Evolutionary conservation across 495 filamentous ascomycete species (phyloP), one percentile per base, ranked within the genome.

Genomic region (Penicillium simplicissimum): DNA sequence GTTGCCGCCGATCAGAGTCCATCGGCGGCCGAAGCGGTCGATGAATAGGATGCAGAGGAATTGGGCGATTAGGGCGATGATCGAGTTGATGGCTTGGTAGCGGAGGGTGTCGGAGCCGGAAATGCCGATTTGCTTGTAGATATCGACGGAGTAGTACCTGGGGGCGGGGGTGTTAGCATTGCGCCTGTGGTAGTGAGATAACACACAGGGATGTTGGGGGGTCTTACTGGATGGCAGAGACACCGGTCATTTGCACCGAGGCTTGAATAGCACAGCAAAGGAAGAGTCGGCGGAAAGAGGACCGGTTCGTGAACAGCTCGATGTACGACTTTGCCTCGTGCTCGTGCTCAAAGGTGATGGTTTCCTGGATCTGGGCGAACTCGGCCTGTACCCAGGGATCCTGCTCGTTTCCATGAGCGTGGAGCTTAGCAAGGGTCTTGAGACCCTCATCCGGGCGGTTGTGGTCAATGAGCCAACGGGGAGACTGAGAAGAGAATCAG

Each of bases 201-300:
- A 17, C 8, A 35, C 21, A 17, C 6, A 8, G 19, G 15, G 19
- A 37, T 25, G n/a, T n/a, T n/a, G n/a, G 23, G 57, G 7, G 21
- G 34, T 23, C 65, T 75, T 67, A 78, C 76, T 91, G 87, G 66
- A 90, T 90, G 0, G 88, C 88, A 4, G 82, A 85, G 4, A 90
- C 87, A 60, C 88, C 88, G 0, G 88, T 90, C 87, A 90, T 87
- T 65, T 91, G 88, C 15, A 85, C 81, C 1, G 84, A 85, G 6
- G 86, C 87, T 69, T 90, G 88, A 17, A 91, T 70, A 0, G 88
- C 76, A 65, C 82, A 85, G 56, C 86, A 87, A 15, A 91, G 78
- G 70, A 90, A 86, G 10, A 91, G 73, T 14, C 88, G 83, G 17
- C 88, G 84, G 77, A 90, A 90, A 2, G 83, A 85, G 3, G 85